A percentile compares a stretch with the other conserved stretches of the same genome.
Conservation (phyloP, 108 stramenopile genomes). For the Stephanodiscus minutulus region DNA sequence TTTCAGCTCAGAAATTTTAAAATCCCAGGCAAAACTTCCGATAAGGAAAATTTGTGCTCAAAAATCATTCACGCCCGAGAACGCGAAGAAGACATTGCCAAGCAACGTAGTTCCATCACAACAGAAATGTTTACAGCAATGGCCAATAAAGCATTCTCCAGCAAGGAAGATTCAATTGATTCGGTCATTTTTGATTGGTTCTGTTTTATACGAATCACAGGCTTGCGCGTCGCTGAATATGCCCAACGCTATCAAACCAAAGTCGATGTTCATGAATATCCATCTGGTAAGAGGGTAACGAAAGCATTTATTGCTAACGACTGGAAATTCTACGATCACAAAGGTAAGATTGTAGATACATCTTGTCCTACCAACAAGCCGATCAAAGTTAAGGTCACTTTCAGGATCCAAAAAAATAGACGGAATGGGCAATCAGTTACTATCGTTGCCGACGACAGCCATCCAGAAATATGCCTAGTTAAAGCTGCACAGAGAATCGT, state of each 20-base stretch:
- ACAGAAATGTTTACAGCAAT: slow-evolving; percentile 2
- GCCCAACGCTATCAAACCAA: slow-evolving; percentile 10
- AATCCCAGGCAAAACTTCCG: not conserved
- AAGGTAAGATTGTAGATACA: not conserved
- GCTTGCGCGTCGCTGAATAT: slow-evolving; percentile 4
- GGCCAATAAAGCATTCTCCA: not conserved
- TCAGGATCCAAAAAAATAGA: slow-evolving; percentile 21
- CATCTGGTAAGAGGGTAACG: slow-evolving; percentile 2
- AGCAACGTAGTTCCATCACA: slow-evolving; percentile 5
- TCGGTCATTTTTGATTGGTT: slow-evolving; percentile 3
- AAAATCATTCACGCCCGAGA: not conserved
- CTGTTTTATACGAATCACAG: slow-evolving; percentile 2
- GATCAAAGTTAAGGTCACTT: not conserved
- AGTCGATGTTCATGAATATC: slow-evolving; percentile 12
- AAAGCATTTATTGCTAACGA: slow-evolving; percentile 4
- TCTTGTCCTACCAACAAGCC: not conserved
- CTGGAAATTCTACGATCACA: not conserved
- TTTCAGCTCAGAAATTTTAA: not conserved
- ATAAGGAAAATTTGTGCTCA: not conserved
- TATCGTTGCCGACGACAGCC: not conserved
- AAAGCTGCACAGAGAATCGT: not conserved
- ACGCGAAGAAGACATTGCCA: slow-evolving; percentile 18
- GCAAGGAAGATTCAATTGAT: not conserved
- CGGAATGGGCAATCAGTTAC: slow-evolving; percentile 8
- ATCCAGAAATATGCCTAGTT: slow-evolving; percentile 7